These are phyloP conservation scores for Phytophthora pini DNA, from an alignment of 352 stramenopile genomes.

Conservation along the genomic window DNA sequence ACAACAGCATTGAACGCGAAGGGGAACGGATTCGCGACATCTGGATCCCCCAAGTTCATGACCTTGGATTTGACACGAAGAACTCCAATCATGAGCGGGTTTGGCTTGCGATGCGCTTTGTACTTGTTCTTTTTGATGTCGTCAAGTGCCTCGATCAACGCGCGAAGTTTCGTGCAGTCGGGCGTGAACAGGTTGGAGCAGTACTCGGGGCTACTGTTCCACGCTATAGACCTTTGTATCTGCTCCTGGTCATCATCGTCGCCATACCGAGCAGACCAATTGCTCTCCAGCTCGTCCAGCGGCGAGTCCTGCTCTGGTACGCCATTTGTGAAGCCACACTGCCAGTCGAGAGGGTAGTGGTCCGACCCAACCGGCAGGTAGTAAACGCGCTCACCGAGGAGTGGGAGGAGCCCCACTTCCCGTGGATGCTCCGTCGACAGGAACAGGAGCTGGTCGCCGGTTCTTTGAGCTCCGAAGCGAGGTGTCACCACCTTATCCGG, in stretches of 20 bases:
- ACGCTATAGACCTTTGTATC: constrained; percentile 6
- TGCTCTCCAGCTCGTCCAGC: constrained; percentile 33
- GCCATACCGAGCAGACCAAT: constrained; percentile 18
- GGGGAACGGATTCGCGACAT: constrained; percentile 55
- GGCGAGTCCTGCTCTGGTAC: constrained; percentile 37
- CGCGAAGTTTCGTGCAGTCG: constrained; percentile 26
- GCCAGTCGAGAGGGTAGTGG: constrained; percentile 57
- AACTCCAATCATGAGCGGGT: constrained; percentile 53
- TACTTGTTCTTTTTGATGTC: constrained; percentile 22
- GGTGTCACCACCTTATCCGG: constrained; percentile 25
- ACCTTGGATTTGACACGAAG: constrained; percentile 68
- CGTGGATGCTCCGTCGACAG: constrained; percentile 40
- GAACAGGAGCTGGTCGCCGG: constrained; percentile 41
- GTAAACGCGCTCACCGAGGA: constrained; percentile 55
- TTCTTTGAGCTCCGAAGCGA: background rate
- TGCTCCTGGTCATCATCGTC: background rate
- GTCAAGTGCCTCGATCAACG: constrained; percentile 32
- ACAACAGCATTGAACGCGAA: constrained; percentile 75
- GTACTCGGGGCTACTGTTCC: constrained; percentile 24
- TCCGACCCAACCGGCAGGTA: constrained; percentile 66
- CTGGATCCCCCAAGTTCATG: constrained; percentile 52
- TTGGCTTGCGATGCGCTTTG: background rate
- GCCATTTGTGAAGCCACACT: constrained; percentile 38
- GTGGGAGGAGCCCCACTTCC: constrained; percentile 53
- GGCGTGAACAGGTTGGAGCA: constrained; percentile 38